Conservation (phyloP, 495 filamentous ascomycete genomes). For the Neurospora sp. region DNA sequence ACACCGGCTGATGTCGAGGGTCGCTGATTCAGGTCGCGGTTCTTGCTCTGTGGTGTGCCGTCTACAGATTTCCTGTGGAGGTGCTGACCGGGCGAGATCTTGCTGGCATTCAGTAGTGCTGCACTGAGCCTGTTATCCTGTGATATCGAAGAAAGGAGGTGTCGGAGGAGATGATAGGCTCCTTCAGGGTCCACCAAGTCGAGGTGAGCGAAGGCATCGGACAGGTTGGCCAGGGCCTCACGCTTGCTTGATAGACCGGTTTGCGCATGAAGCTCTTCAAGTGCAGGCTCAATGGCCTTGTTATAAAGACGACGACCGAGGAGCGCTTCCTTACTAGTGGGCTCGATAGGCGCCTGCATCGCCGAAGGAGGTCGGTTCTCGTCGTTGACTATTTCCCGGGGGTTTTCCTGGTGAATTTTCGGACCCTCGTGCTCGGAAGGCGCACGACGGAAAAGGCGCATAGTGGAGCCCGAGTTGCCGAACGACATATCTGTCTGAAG, state of each 20-base stretch:
- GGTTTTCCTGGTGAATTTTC: background rate
- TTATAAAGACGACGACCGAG: conserved; percentile 70
- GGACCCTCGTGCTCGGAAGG: conserved; percentile 49
- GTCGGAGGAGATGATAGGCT: conserved; percentile 69
- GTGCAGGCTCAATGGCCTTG: conserved; percentile 66
- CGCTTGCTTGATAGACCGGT: conserved; percentile 65
- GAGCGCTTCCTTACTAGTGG: conserved; percentile 66
- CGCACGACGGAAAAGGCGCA: conserved; percentile 81
- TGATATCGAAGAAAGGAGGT: conserved; percentile 42
- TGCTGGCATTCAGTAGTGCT: conserved; percentile 22
- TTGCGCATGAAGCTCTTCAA: conserved; percentile 74
- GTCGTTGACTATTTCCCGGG: conserved; percentile 18
- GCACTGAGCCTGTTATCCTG: conserved; percentile 33
- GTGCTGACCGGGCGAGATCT: background rate
- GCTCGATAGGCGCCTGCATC: conserved; percentile 30
- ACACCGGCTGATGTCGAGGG: background rate
- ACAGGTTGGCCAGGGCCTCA: conserved; percentile 69
- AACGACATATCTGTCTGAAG: conserved; percentile 77
- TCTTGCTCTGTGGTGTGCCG: conserved; percentile 29
- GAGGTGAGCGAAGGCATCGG: conserved; percentile 73
- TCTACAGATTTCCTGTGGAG: conserved; percentile 15
- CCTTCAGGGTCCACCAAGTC: conserved; percentile 88
- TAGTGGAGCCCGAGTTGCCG: conserved; percentile 81
- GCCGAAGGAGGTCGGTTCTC: conserved; percentile 33
- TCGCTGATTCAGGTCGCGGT: background rate